These are phyloP conservation scores for Smittium culicis DNA, from an alignment of 371 early-diverging fungal species.

Conservation along the genomic window DNA sequence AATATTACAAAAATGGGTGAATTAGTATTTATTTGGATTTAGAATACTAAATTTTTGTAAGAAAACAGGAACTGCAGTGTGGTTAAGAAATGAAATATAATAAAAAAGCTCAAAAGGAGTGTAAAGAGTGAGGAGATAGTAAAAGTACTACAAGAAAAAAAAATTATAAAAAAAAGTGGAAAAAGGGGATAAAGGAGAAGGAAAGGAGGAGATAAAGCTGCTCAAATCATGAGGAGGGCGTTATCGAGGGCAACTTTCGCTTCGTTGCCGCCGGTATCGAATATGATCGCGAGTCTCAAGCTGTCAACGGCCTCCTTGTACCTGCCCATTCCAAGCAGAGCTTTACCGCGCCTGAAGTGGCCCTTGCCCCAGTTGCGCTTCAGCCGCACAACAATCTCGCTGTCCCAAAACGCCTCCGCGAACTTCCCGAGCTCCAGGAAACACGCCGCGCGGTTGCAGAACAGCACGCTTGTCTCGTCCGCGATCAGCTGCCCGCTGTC, in stretches of 20 bases:
- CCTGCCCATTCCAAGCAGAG: conserved; percentile 47
- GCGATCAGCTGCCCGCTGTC: conserved; percentile 48
- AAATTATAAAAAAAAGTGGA: too few species aligned
- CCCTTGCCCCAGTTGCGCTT: conserved; percentile 67
- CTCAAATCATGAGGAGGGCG: conserved; percentile 18
- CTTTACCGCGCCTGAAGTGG: conserved; percentile 62
- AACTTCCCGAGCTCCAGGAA: conserved; percentile 47
- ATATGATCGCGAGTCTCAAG: conserved; percentile 46
- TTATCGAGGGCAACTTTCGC: conserved; percentile 36
- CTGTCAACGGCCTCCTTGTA: conserved; percentile 51
- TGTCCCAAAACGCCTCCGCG: conserved; percentile 59
- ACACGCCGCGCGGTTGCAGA: conserved; percentile 59
- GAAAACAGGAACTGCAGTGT: too few species aligned
- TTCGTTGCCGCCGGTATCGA: conserved; percentile 55
- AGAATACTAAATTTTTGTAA: too few species aligned
- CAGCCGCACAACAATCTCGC: conserved; percentile 55
- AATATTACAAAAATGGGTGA: too few species aligned
- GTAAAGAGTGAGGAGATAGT: too few species aligned
- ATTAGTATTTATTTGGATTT: too few species aligned
- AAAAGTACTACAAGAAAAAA: too few species aligned
- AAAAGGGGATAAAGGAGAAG: too few species aligned
- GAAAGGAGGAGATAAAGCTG: neutral
- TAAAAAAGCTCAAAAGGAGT: too few species aligned
- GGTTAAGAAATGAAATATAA: too few species aligned
- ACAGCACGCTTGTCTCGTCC: conserved; percentile 53